These are phyloP conservation scores for Abelmoschus esculentus DNA, from an alignment of 345 rosid species.

Conservation along the genomic window DNA sequence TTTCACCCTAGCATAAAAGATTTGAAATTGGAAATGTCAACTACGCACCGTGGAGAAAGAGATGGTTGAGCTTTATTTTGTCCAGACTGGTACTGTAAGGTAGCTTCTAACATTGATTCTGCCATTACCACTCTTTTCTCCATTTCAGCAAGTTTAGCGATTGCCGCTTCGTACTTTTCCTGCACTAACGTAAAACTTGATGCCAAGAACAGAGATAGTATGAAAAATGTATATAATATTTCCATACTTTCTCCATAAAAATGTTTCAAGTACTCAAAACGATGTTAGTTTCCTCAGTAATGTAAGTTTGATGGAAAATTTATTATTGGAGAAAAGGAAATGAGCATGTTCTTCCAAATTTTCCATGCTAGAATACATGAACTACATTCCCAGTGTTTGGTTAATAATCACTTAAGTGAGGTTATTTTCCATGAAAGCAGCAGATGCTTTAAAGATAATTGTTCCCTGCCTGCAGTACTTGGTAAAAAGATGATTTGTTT, in stretches of 20 bases:
- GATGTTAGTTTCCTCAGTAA: too few relatives aligned
- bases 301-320: too few relatives aligned
- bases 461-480: background rate
- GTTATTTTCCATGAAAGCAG: too few relatives aligned
- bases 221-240: background rate
- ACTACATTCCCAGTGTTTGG: too few relatives aligned
- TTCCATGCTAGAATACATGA: too few relatives aligned
- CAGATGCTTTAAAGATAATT: background rate
- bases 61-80: background rate
- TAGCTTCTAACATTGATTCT: background rate
- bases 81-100: background rate
- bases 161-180: background rate
- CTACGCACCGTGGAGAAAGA: too few relatives aligned
- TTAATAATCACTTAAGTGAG: too few relatives aligned
- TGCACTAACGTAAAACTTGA: background rate
- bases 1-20: too few relatives aligned
- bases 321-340: too few relatives aligned
- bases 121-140: background rate
- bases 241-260: background rate
- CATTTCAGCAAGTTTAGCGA: background rate
- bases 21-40: too few relatives aligned
- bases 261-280: background rate
- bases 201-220: background rate
- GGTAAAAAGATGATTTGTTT: background rate
- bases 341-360: too few relatives aligned